Conservation (phyloP, 116 monocot species). For the Dioscorea cayenensis region DNA sequence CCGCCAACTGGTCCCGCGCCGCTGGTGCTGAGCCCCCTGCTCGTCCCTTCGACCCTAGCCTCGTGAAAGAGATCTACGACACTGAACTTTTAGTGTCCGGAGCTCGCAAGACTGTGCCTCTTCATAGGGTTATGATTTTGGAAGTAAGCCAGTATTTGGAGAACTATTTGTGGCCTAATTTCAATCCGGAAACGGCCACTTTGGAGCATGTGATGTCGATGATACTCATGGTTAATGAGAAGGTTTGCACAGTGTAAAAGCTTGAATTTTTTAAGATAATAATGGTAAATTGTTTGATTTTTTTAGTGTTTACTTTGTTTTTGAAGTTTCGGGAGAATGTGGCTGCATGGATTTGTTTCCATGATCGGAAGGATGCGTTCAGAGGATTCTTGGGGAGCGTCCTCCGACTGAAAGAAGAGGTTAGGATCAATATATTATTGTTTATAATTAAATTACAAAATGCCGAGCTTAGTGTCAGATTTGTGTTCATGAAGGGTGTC, state of each 20-base stretch:
- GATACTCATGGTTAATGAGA: conserved; percentile 97
- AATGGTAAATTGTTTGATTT: neutral
- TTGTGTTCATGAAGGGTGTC: neutral
- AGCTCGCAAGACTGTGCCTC: conserved; percentile 75
- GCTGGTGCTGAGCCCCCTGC: conserved; percentile 3
- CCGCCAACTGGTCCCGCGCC: conserved; percentile 51
- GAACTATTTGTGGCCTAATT: conserved; percentile 96
- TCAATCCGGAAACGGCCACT: conserved; percentile 57
- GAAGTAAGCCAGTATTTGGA: conserved; percentile 99
- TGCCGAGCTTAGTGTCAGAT: neutral
- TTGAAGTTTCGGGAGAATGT: conserved; percentile 96
- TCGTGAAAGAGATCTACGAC: conserved; percentile 79
- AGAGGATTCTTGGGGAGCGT: conserved; percentile 72
- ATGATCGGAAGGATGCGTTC: conserved; percentile 77
- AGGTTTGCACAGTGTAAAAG: conserved; percentile 31
- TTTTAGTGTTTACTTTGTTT: conserved; percentile 1
- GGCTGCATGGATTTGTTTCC: conserved; percentile 88
- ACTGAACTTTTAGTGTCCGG: conserved; percentile 63
- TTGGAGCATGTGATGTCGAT: conserved; percentile 99
- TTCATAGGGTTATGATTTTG: conserved; percentile 92
- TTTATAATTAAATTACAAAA: neutral
- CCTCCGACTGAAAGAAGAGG: conserved; percentile 85
- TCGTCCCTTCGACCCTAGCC: conserved; percentile 50
- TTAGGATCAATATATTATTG: conserved; percentile 1
- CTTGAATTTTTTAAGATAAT: neutral